phyloP scores from a whole-genome alignment of 2,329 filamentous ascomycete species.

The Teratosphaeria viscida region DNA sequence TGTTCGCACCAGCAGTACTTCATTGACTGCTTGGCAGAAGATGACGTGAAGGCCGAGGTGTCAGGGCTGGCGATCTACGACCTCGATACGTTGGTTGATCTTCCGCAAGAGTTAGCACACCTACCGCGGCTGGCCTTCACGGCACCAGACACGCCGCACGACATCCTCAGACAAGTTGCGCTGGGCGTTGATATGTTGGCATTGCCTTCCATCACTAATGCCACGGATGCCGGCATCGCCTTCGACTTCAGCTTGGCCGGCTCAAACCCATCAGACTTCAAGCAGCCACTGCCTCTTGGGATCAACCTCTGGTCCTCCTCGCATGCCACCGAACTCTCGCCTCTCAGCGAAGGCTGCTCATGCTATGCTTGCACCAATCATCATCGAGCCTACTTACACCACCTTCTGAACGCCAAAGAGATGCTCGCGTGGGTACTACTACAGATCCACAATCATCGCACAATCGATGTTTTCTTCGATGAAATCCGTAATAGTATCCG shows the following conservation, averaged over 20 bases:
- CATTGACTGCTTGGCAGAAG: conserved; percentile 59
- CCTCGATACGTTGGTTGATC: conserved; percentile 54
- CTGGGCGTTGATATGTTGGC: conserved; percentile 73
- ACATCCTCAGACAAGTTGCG: conserved; percentile 63
- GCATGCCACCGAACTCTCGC: conserved; percentile 52
- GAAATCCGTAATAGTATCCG: conserved; percentile 56
- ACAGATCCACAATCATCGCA: conserved; percentile 80
- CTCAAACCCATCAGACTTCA: conserved; percentile 7
- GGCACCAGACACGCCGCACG: conserved; percentile 59
- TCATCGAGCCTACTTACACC: conserved; percentile 77
- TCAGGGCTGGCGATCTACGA: conserved; percentile 72
- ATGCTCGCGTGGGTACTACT: conserved; percentile 94
- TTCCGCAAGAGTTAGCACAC: conserved; percentile 49
- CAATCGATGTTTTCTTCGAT: conserved; percentile 62
- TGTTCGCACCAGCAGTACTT: conserved; percentile 71
- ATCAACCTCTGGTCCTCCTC: conserved; percentile 62
- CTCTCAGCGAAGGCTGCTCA: conserved; percentile 53
- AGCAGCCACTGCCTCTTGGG: conserved; percentile 46
- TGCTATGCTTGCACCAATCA: conserved; percentile 81
- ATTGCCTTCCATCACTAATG: conserved; percentile 60
- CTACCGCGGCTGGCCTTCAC: conserved; percentile 69
- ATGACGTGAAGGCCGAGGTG: conserved; percentile 39
- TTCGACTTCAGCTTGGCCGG: conserved; percentile 65
- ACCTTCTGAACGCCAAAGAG: conserved; percentile 80
- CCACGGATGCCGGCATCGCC: conserved; percentile 76